Conservation (phyloP, 495 filamentous ascomycete species). For the Talaromyces nanjingensis region DNA sequence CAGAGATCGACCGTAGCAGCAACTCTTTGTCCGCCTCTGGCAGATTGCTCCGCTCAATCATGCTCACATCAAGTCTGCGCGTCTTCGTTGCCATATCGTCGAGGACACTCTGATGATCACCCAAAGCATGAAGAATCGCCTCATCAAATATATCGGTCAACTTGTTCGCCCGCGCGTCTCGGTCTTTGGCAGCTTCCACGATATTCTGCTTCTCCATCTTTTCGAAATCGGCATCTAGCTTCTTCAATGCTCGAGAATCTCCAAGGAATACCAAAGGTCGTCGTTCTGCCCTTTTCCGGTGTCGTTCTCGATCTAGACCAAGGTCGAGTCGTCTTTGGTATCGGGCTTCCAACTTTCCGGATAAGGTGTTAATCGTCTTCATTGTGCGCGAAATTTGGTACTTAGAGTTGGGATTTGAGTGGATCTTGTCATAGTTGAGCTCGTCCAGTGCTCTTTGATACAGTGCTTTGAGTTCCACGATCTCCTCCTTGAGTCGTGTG, state of each 20-base stretch:
- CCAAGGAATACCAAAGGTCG: constrained; percentile 45
- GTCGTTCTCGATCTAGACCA: constrained; percentile 44
- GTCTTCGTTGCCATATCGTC: constrained; percentile 39
- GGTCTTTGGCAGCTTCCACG: constrained; percentile 42
- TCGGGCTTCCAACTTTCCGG: constrained; percentile 40
- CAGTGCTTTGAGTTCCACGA: constrained; percentile 43
- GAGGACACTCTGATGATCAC: constrained; percentile 45
- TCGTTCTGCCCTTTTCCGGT: constrained; percentile 45
- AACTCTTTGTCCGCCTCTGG: constrained; percentile 37
- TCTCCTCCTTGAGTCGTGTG: constrained; percentile 43
- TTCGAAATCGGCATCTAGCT: constrained; percentile 47
- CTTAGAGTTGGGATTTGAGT: constrained; percentile 32
- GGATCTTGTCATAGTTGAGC: constrained; percentile 26
- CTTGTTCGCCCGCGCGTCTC: constrained; percentile 42
- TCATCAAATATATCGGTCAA: constrained; percentile 49
- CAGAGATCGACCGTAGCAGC: constrained; percentile 36
- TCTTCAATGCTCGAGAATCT: constrained; percentile 38
- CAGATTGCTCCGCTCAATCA: constrained; percentile 25
- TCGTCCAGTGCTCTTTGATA: constrained; percentile 39
- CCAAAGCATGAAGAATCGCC: constrained; percentile 44
- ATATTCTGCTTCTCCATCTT: constrained; percentile 46
- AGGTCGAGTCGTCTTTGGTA: constrained; percentile 46
- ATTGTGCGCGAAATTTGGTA: constrained; percentile 36
- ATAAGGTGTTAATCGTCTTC: constrained; percentile 39
- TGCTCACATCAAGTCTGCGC: constrained; percentile 26